Conservation (phyloP, 306 rosid species). For the Clitoria ternatea region DNA sequence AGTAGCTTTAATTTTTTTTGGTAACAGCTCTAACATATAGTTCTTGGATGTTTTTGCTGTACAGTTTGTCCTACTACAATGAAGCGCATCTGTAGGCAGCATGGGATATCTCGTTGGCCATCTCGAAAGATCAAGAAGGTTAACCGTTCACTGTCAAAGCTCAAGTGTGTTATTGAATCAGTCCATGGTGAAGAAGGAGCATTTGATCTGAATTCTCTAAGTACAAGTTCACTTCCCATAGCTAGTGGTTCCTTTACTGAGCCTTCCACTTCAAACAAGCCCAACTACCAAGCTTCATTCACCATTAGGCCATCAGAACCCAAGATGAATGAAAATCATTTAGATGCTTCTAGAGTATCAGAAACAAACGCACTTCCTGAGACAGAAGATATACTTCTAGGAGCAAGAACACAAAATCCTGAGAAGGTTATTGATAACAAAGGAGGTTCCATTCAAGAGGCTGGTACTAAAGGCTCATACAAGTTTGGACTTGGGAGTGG, state of each 20-base stretch:
- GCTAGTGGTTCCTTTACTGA: conserved; percentile 37
- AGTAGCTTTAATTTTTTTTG: background rate
- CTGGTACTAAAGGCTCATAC: conserved; percentile 27
- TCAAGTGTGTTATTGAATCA: conserved; percentile 74
- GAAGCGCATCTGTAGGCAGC: conserved; percentile 93
- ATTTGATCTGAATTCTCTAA: conserved; percentile 50
- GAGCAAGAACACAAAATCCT: conserved; percentile 24
- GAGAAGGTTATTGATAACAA: conserved; percentile 34
- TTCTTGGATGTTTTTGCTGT: conserved; percentile 26
- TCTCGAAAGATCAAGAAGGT: conserved; percentile 92
- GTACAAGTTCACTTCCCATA: conserved; percentile 43
- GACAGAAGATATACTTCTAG: conserved; percentile 31
- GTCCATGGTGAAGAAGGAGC: conserved; percentile 85
- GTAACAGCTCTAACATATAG: background rate
- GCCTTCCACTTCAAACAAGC: conserved; percentile 44
- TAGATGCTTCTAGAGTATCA: conserved; percentile 28
- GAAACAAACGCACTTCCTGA: conserved; percentile 27
- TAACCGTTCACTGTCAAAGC: conserved; percentile 72
- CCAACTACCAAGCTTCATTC: conserved; percentile 30
- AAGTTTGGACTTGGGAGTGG: conserved; percentile 39
- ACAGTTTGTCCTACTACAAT: conserved; percentile 96
- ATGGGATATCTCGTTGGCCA: conserved; percentile 94
- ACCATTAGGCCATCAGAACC: conserved; percentile 35
- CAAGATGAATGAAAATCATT: conserved; percentile 38
- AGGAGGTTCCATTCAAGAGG: conserved; percentile 22